Base-by-base conservation (phyloP, 2,329 filamentous ascomycete genomes). In the Ophiostoma triangulosporum region DNA sequence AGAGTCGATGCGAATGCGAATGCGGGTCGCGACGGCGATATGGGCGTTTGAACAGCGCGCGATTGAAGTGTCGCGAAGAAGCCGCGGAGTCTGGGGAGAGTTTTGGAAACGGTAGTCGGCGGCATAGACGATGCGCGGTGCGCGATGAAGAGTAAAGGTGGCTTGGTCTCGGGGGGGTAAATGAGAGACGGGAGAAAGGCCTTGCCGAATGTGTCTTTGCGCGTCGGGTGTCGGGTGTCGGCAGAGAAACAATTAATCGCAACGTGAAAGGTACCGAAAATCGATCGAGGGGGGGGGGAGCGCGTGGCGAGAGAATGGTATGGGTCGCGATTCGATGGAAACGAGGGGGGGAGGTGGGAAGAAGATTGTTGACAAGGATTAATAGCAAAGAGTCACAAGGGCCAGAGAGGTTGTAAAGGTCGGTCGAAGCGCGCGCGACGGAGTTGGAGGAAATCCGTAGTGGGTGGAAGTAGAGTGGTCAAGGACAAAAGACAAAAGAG, bases 361-460 rank as follows among this genome's bases (percentile, higher is more conserved):
- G 26, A 11, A 12, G 24, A 20, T 12, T n/a, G 26, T 17, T 26
- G 43, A 24, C 43, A 46, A 46, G 15, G 43, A 46, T 29, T 9
- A 31, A 31, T 15, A 17, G 24, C 1, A 6, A n/a, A 12, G 29
- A 14, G 9, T 22, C 1, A 17, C 9, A 14, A 27, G 26, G 20
- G 17, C 12, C 36, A 11, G 27, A 40, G 26, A 40, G 24, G 33
- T 5, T 40, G n/a, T n/a, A 24, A 15, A n/a, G 22, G 14, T 33
- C 38, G 29, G 53, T 45, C 48, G 53, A 51, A 51, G 53, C 48
- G 53, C 53, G 53, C 53, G 53, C 53, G 48, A 54, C 52, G 24
- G n/a, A 14, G 49, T 9, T 22, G 11, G 9, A 15, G 7, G 20
- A 40, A 12, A 14, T 8, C 4, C 31, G 31, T 6, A 6, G 29